Conservation (phyloP, 2,329 filamentous ascomycete genomes). For the Cladophialophora bantiana region DNA sequence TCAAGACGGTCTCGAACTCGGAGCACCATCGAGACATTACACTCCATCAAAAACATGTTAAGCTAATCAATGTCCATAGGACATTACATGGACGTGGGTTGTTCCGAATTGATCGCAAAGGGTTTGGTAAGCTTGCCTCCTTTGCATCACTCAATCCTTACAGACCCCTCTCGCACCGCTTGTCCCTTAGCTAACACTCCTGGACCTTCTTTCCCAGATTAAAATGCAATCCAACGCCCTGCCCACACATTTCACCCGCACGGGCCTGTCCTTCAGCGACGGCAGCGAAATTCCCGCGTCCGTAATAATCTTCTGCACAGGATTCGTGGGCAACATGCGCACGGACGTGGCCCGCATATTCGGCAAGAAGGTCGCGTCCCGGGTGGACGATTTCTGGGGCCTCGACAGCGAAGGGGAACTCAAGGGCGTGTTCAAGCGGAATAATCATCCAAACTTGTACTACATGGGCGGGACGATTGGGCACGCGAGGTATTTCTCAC, state of each 20-base stretch:
- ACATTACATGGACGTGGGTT: slow-evolving; percentile 58
- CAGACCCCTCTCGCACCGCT: background rate
- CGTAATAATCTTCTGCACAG: slow-evolving; percentile 57
- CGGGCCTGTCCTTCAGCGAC: slow-evolving; percentile 54
- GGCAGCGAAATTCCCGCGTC: slow-evolving; percentile 53
- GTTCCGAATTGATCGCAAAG: slow-evolving; percentile 51
- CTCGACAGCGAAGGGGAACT: slow-evolving; percentile 58
- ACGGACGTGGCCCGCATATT: slow-evolving; percentile 49
- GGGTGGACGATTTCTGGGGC: slow-evolving; percentile 55
- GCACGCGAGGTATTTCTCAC: slow-evolving; percentile 51
- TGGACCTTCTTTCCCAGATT: slow-evolving; percentile 44
- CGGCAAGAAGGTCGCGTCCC: slow-evolving; percentile 50
- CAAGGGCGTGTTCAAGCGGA: slow-evolving; percentile 51
- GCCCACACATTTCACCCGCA: slow-evolving; percentile 47
- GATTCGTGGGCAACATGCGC: slow-evolving; percentile 55
- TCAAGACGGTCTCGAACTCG: background rate
- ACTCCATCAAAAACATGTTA: background rate
- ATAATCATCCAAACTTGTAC: slow-evolving; percentile 47
- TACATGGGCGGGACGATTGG: slow-evolving; percentile 55
- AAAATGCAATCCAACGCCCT: slow-evolving; percentile 52
- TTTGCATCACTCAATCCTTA: background rate
- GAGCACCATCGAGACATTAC: background rate
- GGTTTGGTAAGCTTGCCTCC: slow-evolving; percentile 40
- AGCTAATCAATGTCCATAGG: slow-evolving; percentile 33
- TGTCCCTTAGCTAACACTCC: background rate